Evolutionary conservation across 2,329 filamentous ascomycete genomes (phyloP).

Genomic region (Colletotrichum destructivum): DNA sequence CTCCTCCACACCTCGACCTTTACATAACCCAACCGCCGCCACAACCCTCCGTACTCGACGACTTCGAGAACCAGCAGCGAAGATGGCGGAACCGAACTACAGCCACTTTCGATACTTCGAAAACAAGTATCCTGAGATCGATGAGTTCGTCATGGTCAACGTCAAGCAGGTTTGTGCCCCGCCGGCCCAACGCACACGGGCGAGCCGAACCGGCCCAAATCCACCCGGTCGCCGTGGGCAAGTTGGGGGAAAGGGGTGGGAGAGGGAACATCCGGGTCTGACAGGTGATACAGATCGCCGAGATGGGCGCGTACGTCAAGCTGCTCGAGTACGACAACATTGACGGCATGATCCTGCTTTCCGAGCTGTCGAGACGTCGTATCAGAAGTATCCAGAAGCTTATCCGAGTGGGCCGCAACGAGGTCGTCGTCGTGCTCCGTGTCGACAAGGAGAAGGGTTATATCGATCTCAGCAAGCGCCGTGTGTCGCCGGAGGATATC

Average conservation of each 20-base stretch:
- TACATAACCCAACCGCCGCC: conserved; percentile 17
- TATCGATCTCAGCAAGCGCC: conserved; percentile 98
- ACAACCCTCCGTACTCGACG: conserved; percentile 44
- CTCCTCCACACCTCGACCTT: conserved; percentile 45
- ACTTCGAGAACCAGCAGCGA: conserved; percentile 63
- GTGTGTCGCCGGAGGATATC: conserved; percentile 97
- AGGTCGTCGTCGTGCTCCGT: conserved; percentile 97
- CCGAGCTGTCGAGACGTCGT: conserved; percentile 96
- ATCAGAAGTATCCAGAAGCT: conserved; percentile 99
- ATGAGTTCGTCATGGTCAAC: conserved; percentile 99
- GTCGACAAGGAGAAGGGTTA: conserved; percentile 99
- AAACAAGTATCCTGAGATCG: conserved; percentile 98
- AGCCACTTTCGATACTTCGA: conserved; percentile 83
- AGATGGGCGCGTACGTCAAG: conserved; percentile 99
- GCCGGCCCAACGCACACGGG: conserved; percentile 39
- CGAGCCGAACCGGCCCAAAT: conserved; percentile 22
- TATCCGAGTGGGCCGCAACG: conserved; percentile 96
- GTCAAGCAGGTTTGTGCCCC: conserved; percentile 85
- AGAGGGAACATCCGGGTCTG: conserved; percentile 41
- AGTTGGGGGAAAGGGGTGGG: background rate
- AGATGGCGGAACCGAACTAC: conserved; percentile 95
- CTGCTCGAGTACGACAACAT: conserved; percentile 99
- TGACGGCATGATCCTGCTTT: conserved; percentile 99
- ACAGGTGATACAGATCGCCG: conserved; percentile 80
- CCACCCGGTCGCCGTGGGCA: conserved; percentile 14